Evolutionary conservation across 2,329 filamentous ascomycete genomes (phyloP).

Genomic region (Rosellinia necatrix): DNA sequence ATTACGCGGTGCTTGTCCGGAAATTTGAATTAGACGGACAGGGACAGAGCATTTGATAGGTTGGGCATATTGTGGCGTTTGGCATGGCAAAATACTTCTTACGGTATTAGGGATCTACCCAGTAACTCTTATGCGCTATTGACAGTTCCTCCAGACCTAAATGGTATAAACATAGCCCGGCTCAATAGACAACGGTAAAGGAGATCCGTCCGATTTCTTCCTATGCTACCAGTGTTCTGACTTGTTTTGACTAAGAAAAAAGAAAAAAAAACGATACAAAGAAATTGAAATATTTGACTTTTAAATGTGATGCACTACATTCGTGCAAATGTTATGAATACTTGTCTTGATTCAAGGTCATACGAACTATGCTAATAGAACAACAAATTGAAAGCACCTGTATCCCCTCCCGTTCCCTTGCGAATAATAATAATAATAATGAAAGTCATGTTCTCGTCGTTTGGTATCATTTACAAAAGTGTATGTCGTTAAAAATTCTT

Average conservation of each 20-base stretch:
- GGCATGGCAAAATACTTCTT: neutral
- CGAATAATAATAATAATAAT: too few relatives aligned
- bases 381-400: too few relatives aligned
- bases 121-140: neutral
- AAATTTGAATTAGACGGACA: constrained; percentile 4
- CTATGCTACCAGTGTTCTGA: too few relatives aligned
- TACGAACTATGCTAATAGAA: too few relatives aligned
- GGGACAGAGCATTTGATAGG: constrained; percentile 19
- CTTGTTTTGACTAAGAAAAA: neutral
- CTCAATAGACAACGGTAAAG: neutral
- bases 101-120: neutral
- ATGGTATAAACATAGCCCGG: neutral
- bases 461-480: constrained; percentile 12
- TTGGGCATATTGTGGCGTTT: constrained; percentile 19
- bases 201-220: neutral
- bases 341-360: too few relatives aligned
- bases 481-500: neutral
- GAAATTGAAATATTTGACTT: too few relatives aligned
- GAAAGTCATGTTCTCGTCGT: constrained; percentile 5
- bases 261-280: too few relatives aligned
- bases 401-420: too few relatives aligned
- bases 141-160: neutral
- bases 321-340: too few relatives aligned
- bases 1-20: neutral
- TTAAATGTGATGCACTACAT: too few relatives aligned